These are phyloP conservation scores for Sporothrix inflata DNA, from an alignment of 2,329 filamentous ascomycete species.

Conservation along the genomic window DNA sequence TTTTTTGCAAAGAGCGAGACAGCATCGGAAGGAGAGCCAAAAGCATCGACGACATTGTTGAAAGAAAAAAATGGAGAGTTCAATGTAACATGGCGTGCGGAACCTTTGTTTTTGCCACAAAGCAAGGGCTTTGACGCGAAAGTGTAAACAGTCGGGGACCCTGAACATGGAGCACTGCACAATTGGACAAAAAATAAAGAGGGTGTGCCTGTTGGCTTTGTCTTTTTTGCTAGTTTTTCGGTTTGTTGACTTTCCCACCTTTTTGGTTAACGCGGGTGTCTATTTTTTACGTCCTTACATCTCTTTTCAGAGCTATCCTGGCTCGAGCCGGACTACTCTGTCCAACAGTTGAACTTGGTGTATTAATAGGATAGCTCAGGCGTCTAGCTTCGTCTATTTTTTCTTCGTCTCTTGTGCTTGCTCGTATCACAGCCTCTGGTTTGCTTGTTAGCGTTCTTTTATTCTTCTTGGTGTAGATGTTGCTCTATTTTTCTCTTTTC, in stretches of 20 bases:
- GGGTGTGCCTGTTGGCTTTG: neutral
- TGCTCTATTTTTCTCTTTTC: neutral
- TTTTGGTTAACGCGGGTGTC: neutral
- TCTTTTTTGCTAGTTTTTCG: neutral
- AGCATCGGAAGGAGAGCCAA: neutral
- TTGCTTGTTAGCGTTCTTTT: neutral
- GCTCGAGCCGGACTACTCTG: neutral
- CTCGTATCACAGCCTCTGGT: constrained; percentile 6
- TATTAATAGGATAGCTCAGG: constrained; percentile 12
- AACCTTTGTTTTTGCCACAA: constrained; percentile 3
- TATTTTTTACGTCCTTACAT: neutral
- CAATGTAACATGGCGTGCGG: neutral
- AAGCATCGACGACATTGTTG: neutral
- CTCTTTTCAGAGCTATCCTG: neutral
- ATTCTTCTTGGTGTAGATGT: neutral
- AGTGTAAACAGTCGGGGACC: neutral
- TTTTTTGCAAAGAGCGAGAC: neutral
- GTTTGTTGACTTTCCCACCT: constrained; percentile 20
- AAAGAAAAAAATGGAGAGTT: neutral
- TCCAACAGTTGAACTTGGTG: neutral
- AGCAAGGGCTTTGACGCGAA: neutral
- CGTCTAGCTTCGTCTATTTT: neutral
- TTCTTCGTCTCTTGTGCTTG: neutral
- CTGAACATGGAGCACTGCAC: neutral
- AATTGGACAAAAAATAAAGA: neutral